Evolutionary conservation across 1,284 basidiomycete species (phyloP), one percentile per base, ranked within the genome.

Genomic region (Boletellus dicymbophilus): DNA sequence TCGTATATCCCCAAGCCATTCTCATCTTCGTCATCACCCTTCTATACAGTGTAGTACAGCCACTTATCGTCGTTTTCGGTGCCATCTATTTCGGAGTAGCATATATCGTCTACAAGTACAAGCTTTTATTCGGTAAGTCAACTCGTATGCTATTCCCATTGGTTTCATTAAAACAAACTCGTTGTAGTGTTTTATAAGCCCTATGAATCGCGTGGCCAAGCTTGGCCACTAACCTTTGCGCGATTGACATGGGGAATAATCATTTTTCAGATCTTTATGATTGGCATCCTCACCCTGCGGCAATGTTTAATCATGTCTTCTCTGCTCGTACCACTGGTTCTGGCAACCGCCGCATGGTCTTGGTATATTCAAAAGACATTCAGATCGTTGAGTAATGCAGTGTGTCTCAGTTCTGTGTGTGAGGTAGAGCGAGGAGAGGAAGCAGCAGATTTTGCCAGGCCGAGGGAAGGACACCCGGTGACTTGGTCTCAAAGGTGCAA

Each of bases 71-170:
- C 46, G 80, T 97, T 21, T 99, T 99, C 62, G 94, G 95, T 10
- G 90, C 95, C 0, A 74, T 96, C 34, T 99, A 99, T 72, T 99
- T 99, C 65, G 95, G 93, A 11, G 77, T 92, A 44, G 93, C 83
- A 3, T 99, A 95, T 63, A 77, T 97, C 6, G 94, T 98, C 4
- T 98, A 96, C 81, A 99, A 99, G 76, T 98, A 98, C 74, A 96
- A 98, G 66, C 79, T 98, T 3, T 76, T 98, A 3, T 97, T 97
- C 63, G 90, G 93, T 93, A 49, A 55, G 88, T 70, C 13, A 5
- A n/a, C 22, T n/a, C n/a, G 3, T 33, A 18, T 26, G 4, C 21
- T 10, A 1, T 47, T 40, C 20, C 7, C 11, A 28, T 2, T 25
- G 33, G 0, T 10, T 40, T 55, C 23, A 37, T 27, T 18, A 5